These are phyloP conservation scores for Penicillium oxalicum DNA, from an alignment of 2,329 filamentous ascomycete genomes.

Conservation along the genomic window DNA sequence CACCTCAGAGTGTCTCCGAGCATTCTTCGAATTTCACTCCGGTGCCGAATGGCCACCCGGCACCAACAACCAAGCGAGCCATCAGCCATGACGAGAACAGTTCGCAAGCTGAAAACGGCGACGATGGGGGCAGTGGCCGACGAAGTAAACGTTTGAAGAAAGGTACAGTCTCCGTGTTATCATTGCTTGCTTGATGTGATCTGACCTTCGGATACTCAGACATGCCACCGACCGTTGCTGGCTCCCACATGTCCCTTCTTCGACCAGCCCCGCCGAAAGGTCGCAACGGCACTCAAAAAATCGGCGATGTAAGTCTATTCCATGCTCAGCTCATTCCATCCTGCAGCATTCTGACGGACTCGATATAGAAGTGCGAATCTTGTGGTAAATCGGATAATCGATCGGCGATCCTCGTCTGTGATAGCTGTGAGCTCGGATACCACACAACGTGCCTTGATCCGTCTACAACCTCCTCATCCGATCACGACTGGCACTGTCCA, in stretches of 20 bases:
- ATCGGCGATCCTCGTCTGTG: conserved; percentile 69
- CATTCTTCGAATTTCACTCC: conserved; percentile 55
- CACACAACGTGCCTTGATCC: conserved; percentile 88
- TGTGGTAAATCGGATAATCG: conserved; percentile 75
- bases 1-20: conserved; percentile 59
- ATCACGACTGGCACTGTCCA: conserved; percentile 92
- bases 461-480: conserved; percentile 67
- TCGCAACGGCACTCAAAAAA: conserved; percentile 50
- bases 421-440: conserved; percentile 84
- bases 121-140: conserved; percentile 63
- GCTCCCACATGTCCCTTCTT: conserved; percentile 93
- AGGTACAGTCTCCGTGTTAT: conserved; percentile 45
- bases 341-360: conserved; percentile 23
- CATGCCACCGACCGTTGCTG: conserved; percentile 69
- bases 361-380: conserved; percentile 67
- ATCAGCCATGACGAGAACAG: conserved; percentile 55
- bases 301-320: conserved; percentile 50
- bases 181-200: neutral
- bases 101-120: conserved; percentile 42
- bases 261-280: conserved; percentile 64
- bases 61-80: conserved; percentile 68
- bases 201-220: conserved; percentile 28
- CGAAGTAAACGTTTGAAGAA: conserved; percentile 92
- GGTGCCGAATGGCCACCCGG: conserved; percentile 46
- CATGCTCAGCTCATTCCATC: conserved; percentile 5